Percentiles rank a stretch among this genome's conserved stretches.
Evolutionary conservation across 306 rosid species (phyloP).

Genomic region (Casuarina glauca): DNA sequence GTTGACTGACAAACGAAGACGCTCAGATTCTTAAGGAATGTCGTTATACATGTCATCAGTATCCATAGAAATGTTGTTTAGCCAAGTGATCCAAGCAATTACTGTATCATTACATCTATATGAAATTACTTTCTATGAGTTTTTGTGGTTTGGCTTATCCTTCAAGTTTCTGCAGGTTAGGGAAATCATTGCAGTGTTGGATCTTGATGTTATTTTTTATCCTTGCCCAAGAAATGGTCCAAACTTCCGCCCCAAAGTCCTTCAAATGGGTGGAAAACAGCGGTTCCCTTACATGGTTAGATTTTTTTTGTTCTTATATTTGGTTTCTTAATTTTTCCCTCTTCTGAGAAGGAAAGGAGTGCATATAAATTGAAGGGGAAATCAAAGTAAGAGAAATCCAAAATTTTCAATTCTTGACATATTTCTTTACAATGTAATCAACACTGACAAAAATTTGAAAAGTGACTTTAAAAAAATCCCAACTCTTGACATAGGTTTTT

Average conservation of each 20-base stretch:
- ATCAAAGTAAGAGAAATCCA: constrained; percentile 7
- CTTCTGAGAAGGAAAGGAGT: background rate
- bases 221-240: constrained; percentile 95
- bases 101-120: background rate
- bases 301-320: constrained; percentile 16
- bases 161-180: constrained; percentile 62
- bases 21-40: background rate
- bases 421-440: background rate
- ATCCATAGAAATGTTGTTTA: background rate
- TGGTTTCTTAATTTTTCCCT: background rate
- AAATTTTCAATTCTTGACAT: constrained; percentile 7
- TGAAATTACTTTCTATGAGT: constrained; percentile 15
- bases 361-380: background rate
- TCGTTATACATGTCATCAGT: background rate
- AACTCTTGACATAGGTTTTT: background rate
- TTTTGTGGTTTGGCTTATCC: constrained; percentile 33
- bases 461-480: background rate
- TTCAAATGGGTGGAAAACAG: constrained; percentile 84
- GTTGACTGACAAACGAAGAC: constrained; percentile 4
- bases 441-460: background rate
- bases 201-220: constrained; percentile 88
- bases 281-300: constrained; percentile 97
- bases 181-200: constrained; percentile 89
- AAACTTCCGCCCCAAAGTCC: constrained; percentile 84
- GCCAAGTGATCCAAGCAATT: background rate